Conservation (phyloP, 352 stramenopile species). For the Pythium brachiatum region DNA sequence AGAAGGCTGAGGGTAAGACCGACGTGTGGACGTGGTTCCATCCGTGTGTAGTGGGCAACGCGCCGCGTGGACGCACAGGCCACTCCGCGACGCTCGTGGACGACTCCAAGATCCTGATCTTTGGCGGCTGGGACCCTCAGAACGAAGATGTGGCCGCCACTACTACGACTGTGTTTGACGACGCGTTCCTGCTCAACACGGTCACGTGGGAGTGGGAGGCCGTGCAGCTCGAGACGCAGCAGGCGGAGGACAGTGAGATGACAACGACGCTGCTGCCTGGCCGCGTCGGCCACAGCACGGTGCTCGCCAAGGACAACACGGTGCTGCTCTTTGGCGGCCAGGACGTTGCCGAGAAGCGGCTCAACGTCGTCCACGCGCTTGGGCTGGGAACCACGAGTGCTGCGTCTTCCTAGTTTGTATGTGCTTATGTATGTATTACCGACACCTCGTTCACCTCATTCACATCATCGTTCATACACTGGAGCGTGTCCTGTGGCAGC, state of each 20-base stretch:
- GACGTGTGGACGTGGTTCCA: constrained; percentile 87
- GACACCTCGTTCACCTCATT: too few relatives aligned
- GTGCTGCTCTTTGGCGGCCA: constrained; percentile 89
- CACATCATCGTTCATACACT: too few relatives aligned
- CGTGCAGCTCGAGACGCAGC: constrained; percentile 35
- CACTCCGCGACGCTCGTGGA: constrained; percentile 88
- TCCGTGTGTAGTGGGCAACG: constrained; percentile 65
- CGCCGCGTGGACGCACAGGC: constrained; percentile 81
- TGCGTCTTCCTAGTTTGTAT: neutral
- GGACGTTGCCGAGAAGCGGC: constrained; percentile 69
- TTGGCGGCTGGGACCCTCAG: constrained; percentile 94
- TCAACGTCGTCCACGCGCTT: constrained; percentile 80
- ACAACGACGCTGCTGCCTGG: constrained; percentile 23
- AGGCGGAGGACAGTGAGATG: constrained; percentile 2
- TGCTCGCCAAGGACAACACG: constrained; percentile 59
- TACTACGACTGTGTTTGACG: constrained; percentile 74
- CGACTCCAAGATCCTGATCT: constrained; percentile 87
- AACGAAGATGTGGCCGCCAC: constrained; percentile 28
- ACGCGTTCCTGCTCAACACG: constrained; percentile 90
- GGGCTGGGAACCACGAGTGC: constrained; percentile 23
- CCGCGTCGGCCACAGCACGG: constrained; percentile 85
- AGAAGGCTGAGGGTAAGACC: constrained; percentile 22
- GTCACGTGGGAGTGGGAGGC: constrained; percentile 88
- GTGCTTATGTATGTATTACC: too few relatives aligned
- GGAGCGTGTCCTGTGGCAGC: too few relatives aligned